Evolutionary conservation across 2,329 filamentous ascomycete genomes (phyloP).

Genomic region (Xylariales sp.): DNA sequence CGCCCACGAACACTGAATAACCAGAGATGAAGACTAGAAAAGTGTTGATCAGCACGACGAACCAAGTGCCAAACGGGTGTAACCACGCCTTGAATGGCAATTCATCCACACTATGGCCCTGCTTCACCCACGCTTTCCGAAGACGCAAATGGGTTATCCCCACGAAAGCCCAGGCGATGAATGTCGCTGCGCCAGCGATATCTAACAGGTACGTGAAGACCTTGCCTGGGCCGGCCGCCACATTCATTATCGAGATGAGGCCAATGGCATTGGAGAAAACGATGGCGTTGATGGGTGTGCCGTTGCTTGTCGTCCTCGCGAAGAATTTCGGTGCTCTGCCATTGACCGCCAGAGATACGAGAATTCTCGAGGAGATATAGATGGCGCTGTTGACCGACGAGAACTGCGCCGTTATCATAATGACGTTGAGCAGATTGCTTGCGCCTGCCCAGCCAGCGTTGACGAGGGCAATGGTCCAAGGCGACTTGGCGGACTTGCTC

Average conservation of each 20-base stretch:
- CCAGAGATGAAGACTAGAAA: constrained; percentile 26
- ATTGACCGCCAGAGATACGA: constrained; percentile 21
- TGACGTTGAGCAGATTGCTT: constrained; percentile 27
- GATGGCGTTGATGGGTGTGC: constrained; percentile 22
- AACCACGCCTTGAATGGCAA: constrained; percentile 19
- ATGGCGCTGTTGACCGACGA: constrained; percentile 29
- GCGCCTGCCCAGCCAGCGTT: constrained; percentile 23
- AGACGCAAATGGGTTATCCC: constrained; percentile 25
- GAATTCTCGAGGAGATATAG: constrained; percentile 34
- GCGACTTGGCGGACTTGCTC: constrained; percentile 25
- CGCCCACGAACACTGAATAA: constrained; percentile 22
- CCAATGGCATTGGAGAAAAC: constrained; percentile 27
- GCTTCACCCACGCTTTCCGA: constrained; percentile 20
- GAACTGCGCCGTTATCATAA: constrained; percentile 30
- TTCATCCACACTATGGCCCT: constrained; percentile 20
- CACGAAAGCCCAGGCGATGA: constrained; percentile 27
- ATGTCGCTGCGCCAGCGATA: constrained; percentile 24
- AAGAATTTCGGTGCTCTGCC: constrained; percentile 24
- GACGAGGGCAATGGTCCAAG: constrained; percentile 26
- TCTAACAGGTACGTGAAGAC: constrained; percentile 25
- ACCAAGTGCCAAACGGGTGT: constrained; percentile 21
- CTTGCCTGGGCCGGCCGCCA: constrained; percentile 23
- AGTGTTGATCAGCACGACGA: constrained; percentile 21
- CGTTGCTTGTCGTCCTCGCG: constrained; percentile 21
- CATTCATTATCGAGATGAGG: constrained; percentile 26